Evolutionary conservation across 2,329 filamentous ascomycete species (phyloP), one percentile per base, ranked within the genome.

Genomic region (Aspergillus unguis): DNA sequence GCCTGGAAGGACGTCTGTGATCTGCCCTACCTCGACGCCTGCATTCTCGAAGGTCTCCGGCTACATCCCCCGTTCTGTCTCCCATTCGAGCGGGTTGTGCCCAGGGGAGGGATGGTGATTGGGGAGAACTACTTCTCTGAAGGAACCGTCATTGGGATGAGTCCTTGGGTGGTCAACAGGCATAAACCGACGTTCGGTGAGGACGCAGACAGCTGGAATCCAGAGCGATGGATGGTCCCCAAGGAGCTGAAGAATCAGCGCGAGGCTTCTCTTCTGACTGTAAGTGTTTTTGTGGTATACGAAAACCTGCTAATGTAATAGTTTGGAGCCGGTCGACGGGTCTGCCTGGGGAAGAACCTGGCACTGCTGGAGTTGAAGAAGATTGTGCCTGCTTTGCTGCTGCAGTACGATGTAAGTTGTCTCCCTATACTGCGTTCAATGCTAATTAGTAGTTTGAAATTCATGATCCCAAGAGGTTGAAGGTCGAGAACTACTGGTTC

Each of bases 11-110:
- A 62, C 26, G 57, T 68, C 7, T 58, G 68, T 8, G 55, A 61
- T 1, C 43, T 65, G 3, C 70, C 73, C 0, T 81, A 80, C 55
- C 69, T 82, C 7, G 75, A 80, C 55, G 79, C 79, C 0, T 73
- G 75, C 3, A 73, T 81, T 41, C 72, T 73, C 40, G 80, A 81
- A 56, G 74, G 71, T 0, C 61, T 80, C n/a, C 71, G 80, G 0
- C 66, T 80, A 17, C 73, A 70, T 17, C 63, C 63, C 5, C 55
- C 61, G 10, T 57, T 64, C 28, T 57, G 44, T 3, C 50, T 66
- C 5, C 62, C 59, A 17, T 49, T 65, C 31, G 56, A 57, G 23
- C 60, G 62, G 1, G 36, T 57, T 10, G 52, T 51, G 5, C 57
- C 57, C 7, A 10, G 28, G 3, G 40, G 38, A 0, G 57, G 57